phyloP scores from a whole-genome alignment of 805 yeast genomes.

The Yarrowia bubula region DNA sequence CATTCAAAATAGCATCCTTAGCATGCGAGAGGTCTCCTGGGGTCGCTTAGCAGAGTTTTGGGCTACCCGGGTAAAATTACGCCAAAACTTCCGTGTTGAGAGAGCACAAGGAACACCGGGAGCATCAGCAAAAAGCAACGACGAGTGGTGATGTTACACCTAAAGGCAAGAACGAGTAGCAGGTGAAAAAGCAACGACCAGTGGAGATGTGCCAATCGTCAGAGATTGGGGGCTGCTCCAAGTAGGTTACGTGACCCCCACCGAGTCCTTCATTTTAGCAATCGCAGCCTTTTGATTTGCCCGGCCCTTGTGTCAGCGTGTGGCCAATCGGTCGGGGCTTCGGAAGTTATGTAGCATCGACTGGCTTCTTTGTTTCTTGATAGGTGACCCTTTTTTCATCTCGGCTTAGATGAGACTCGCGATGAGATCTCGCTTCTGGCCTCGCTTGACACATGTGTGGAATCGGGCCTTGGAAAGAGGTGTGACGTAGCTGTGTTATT shows the following conservation, averaged over 20 bases:
- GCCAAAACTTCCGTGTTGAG: not conserved
- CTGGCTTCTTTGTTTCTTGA: not conserved
- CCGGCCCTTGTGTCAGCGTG: not conserved
- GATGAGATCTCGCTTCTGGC: not conserved
- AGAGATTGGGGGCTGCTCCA: not conserved
- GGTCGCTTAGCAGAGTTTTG: not conserved
- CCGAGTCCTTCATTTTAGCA: not conserved
- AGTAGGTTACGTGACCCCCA: no score
- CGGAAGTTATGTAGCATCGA: not conserved
- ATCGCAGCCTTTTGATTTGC: not conserved
- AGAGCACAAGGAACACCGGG: not conserved
- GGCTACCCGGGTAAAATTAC: not conserved
- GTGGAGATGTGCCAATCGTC: not conserved
- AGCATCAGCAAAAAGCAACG: not conserved
- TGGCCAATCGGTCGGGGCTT: not conserved
- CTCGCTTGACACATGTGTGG: constrained; percentile 9
- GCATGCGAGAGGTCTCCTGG: not conserved
- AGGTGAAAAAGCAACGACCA: not conserved
- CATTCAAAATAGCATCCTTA: not conserved
- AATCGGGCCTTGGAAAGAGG: not conserved
- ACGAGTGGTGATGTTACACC: not conserved
- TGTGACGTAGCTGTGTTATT: not conserved
- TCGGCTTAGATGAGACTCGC: not conserved
- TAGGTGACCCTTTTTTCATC: not conserved
- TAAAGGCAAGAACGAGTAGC: not conserved